Percentiles rank a stretch among this genome's conserved stretches.
phyloP scores from a whole-genome alignment of 2,329 filamentous ascomycete species.

The Nannizziopsis arthrosporioides region DNA sequence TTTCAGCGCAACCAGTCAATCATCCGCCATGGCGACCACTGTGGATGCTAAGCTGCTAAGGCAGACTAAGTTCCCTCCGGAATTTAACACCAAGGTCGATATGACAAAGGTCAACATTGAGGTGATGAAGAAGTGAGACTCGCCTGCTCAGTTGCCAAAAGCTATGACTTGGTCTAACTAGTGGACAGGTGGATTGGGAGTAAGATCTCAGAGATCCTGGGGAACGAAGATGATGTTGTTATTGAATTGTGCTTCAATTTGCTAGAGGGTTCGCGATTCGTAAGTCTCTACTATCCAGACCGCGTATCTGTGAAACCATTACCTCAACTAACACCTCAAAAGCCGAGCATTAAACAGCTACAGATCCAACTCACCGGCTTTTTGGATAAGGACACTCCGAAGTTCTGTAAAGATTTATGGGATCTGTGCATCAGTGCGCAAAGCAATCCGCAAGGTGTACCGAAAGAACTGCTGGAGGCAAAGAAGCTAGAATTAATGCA shows the following conservation, averaged over 20 bases:
- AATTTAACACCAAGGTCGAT: conserved; percentile 93
- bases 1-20: neutral
- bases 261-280: conserved; percentile 62
- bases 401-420: conserved; percentile 92
- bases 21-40: conserved; percentile 57
- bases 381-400: conserved; percentile 76
- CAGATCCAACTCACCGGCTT: conserved; percentile 94
- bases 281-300: conserved; percentile 38
- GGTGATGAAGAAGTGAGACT: conserved; percentile 84
- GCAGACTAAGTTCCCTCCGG: conserved; percentile 83
- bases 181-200: conserved; percentile 77
- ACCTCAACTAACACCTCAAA: conserved; percentile 18
- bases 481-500: conserved; percentile 93
- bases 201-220: conserved; percentile 74
- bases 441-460: conserved; percentile 74
- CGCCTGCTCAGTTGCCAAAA: neutral
- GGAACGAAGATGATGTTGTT: conserved; percentile 90
- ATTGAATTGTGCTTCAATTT: conserved; percentile 68
- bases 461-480: conserved; percentile 85
- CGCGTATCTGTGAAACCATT: neutral
- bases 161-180: neutral
- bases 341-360: conserved; percentile 92
- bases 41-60: conserved; percentile 82
- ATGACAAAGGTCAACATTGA: conserved; percentile 95
- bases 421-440: conserved; percentile 83